These are phyloP conservation scores for Pseudogymnoascus sp. DNA, from an alignment of 2,329 filamentous ascomycete species.

Conservation along the genomic window DNA sequence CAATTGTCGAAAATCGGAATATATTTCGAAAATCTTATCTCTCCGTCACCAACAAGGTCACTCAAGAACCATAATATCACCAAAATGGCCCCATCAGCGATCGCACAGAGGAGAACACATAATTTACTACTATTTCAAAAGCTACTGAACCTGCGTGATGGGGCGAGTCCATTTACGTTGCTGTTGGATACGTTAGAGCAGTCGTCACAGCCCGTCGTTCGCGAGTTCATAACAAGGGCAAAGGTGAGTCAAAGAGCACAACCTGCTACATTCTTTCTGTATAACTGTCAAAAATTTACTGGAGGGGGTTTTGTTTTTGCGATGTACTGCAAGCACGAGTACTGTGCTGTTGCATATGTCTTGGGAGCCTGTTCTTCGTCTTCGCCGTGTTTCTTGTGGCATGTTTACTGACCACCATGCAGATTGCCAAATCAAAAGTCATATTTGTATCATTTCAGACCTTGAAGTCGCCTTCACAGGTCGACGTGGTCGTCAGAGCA, in stretches of 20 bases:
- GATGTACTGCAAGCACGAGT: not conserved
- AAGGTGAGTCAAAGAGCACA: constrained; percentile 40
- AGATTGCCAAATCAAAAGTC: constrained; percentile 60
- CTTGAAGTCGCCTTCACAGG: constrained; percentile 47
- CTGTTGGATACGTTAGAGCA: constrained; percentile 82
- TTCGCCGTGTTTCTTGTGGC: constrained; percentile 8
- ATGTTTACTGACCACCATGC: constrained; percentile 6
- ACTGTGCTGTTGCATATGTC: not conserved
- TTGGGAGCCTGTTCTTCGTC: not conserved
- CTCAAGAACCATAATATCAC: not conserved
- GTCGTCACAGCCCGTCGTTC: constrained; percentile 59
- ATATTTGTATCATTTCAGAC: constrained; percentile 76
- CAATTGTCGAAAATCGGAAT: not conserved
- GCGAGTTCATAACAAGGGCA: constrained; percentile 68
- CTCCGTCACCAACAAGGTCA: not conserved
- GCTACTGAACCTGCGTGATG: constrained; percentile 69
- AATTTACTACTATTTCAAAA: constrained; percentile 78
- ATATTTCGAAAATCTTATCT: not conserved
- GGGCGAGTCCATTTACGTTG: constrained; percentile 78
- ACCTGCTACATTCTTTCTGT: not conserved
- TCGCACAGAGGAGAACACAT: constrained; percentile 70
- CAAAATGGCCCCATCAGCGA: constrained; percentile 48
- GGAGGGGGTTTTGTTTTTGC: not conserved
- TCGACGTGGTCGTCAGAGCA: constrained; percentile 61
- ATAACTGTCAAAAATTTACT: not conserved